These are phyloP conservation scores for Botrytis porri DNA, from an alignment of 2,329 filamentous ascomycete species.

Conservation along the genomic window DNA sequence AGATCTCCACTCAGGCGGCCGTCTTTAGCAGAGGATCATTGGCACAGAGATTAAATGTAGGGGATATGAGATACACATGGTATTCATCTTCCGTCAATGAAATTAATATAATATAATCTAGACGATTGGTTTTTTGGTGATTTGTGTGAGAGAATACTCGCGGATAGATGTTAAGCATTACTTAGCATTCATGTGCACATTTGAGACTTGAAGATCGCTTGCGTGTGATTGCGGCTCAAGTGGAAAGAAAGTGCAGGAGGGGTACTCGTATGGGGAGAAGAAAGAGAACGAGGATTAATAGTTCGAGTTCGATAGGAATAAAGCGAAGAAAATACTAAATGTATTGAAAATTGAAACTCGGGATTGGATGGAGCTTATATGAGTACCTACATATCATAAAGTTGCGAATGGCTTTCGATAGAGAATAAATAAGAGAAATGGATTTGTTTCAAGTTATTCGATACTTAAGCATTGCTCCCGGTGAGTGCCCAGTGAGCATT, in stretches of 20 bases:
- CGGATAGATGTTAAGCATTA: background rate
- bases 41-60: background rate
- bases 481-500: background rate
- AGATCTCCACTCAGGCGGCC: background rate
- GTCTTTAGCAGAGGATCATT: background rate
- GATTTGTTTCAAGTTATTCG: background rate
- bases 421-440: no score
- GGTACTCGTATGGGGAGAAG: background rate
- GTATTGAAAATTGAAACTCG: background rate
- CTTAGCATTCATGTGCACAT: background rate
- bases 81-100: background rate
- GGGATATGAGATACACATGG: background rate
- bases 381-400: background rate
- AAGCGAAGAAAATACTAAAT: background rate
- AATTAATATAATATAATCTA: background rate
- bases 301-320: background rate
- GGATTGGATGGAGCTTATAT: background rate
- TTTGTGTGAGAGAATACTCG: background rate
- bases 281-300: background rate
- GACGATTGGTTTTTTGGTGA: background rate
- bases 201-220: background rate
- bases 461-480: background rate
- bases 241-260: no score
- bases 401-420: background rate
- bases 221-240: background rate